These are phyloP conservation scores for Escallonia rubra DNA, from an alignment of 129 eudicot genomes.

Conservation along the genomic window DNA sequence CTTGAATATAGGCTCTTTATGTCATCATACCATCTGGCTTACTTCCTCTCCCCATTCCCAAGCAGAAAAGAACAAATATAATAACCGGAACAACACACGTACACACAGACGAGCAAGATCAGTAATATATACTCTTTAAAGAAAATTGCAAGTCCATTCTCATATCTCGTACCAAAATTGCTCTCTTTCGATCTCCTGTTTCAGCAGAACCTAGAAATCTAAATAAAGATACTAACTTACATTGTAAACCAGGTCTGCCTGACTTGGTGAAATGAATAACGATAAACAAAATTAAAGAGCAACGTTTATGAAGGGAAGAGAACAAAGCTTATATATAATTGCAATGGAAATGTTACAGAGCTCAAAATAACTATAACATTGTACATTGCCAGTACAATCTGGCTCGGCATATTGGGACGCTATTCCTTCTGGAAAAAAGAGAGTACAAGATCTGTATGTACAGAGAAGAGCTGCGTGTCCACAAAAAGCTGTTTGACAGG, in stretches of 20 bases:
- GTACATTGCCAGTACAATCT: conserved; percentile 32
- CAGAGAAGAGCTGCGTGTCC: conserved; percentile 98
- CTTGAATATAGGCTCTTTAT: no score
- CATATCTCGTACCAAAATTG: background rate
- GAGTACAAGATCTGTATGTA: conserved; percentile 92
- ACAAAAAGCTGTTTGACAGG: conserved; percentile 62
- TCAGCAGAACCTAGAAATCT: background rate
- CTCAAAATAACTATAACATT: conserved; percentile 26
- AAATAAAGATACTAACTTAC: background rate
- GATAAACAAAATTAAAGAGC: background rate
- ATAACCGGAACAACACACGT: background rate
- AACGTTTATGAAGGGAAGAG: conserved; percentile 2
- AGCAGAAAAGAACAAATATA: background rate
- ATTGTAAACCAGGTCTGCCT: conserved; percentile 6
- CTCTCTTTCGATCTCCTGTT: background rate
- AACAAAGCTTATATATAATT: conserved; percentile 11
- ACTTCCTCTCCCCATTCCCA: no score
- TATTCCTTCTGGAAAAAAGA: conserved; percentile 96
- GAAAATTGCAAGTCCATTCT: no score
- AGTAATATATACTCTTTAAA: no score
- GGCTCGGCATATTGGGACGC: conserved; percentile 7
- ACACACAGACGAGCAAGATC: no score
- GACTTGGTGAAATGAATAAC: conserved; percentile 12
- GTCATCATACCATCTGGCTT: no score
- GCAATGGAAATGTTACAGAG: conserved; percentile 25